A percentile compares a stretch with the other conserved stretches of the same genome.
Evolutionary conservation across 2,329 filamentous ascomycete genomes (phyloP).

Genomic region (Colletotrichum siamense): DNA sequence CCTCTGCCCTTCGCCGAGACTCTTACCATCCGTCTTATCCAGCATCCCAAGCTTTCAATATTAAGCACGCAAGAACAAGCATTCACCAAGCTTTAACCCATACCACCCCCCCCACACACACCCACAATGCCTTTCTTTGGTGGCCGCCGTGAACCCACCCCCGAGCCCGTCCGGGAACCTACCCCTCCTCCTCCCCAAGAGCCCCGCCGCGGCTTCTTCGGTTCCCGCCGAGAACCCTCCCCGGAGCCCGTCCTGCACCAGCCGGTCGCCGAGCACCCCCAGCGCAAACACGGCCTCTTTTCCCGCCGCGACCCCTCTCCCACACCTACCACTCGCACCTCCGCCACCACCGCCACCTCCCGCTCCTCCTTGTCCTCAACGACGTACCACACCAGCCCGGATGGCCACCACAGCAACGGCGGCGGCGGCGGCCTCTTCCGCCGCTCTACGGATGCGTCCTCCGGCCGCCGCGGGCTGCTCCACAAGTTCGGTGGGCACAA

Average conservation of each 20-base stretch:
- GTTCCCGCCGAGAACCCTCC: constrained; percentile 30
- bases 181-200: constrained; percentile 32
- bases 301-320: constrained; percentile 32
- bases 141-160: constrained; percentile 31
- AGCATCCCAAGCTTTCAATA: constrained; percentile 13
- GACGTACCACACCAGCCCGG: constrained; percentile 27
- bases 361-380: constrained; percentile 22
- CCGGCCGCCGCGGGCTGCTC: constrained; percentile 43
- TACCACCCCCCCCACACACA: not conserved
- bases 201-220: constrained; percentile 23
- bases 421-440: constrained; percentile 28
- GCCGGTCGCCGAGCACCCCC: constrained; percentile 27
- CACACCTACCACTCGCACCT: constrained; percentile 28
- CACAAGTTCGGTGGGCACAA: constrained; percentile 49
- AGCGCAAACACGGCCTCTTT: constrained; percentile 41
- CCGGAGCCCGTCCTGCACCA: constrained; percentile 34
- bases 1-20: constrained; percentile 5
- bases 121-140: constrained; percentile 28
- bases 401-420: constrained; percentile 8
- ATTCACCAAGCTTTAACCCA: not conserved
- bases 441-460: constrained; percentile 30
- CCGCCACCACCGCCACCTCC: constrained; percentile 25
- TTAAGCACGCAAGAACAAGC: constrained; percentile 1
- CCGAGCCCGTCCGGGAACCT: constrained; percentile 32
- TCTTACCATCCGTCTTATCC: constrained; percentile 6